Percentiles rank a stretch among this genome's conserved stretches.
phyloP scores from a whole-genome alignment of 768 basidiomycete species.

The Tulasnella sp. region DNA sequence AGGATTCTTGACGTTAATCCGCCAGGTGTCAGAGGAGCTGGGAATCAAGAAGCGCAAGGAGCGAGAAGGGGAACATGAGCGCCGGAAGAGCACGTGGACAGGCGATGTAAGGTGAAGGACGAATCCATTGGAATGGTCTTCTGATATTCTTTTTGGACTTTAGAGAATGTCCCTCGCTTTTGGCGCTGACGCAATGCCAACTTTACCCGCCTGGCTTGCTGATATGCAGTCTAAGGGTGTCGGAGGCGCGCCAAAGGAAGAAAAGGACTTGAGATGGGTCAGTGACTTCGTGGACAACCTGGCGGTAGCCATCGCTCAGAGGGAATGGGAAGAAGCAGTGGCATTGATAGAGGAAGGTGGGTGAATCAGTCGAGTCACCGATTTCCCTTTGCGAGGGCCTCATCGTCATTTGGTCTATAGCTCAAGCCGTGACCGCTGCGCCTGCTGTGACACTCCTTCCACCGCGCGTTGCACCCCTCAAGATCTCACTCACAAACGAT shows the following conservation, averaged over 20 bases:
- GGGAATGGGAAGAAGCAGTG: constrained; percentile 84
- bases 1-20: constrained; percentile 68
- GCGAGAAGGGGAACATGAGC: constrained; percentile 84
- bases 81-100: constrained; percentile 49
- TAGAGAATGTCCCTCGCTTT: constrained; percentile 1
- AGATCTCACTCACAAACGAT: constrained; percentile 53
- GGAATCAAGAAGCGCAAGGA: constrained; percentile 82
- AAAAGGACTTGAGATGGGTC: constrained; percentile 75
- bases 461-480: constrained; percentile 53
- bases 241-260: constrained; percentile 45
- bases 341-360: constrained; percentile 71
- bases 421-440: constrained; percentile 31
- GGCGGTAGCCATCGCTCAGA: constrained; percentile 79
- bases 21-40: constrained; percentile 87
- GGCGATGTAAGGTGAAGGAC: constrained; percentile 27
- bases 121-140: not conserved
- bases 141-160: not conserved
- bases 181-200: constrained; percentile 34
- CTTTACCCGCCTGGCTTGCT: constrained; percentile 53
- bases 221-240: constrained; percentile 11
- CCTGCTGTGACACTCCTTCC: constrained; percentile 33
- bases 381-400: not conserved
- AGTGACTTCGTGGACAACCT: constrained; percentile 87
- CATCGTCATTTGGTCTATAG: not conserved
- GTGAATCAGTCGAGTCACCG: not conserved